Evolutionary conservation across 495 filamentous ascomycete genomes (phyloP), one percentile per base, ranked within the genome.

Genomic region (Lasiosphaeriaceae sp.): DNA sequence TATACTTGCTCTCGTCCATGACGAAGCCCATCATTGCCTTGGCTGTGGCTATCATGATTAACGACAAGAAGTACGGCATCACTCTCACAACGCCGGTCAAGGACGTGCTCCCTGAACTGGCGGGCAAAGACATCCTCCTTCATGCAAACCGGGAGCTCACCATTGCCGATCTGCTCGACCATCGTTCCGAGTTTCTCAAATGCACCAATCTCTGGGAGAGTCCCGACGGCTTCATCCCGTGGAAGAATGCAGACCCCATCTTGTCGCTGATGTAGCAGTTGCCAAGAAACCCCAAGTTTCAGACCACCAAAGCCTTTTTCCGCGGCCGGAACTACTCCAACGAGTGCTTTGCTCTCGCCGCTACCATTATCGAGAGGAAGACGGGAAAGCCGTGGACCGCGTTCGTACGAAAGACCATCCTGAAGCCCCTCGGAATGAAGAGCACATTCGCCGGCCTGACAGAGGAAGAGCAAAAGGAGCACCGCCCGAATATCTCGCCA

Each of bases 1-100:
- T 66, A 2, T 73, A 76, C 50, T 57, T 69, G 35, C 64, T 77
- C 50, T 74, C 69, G 1, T 72, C 71, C 3, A 65, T 73, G 41
- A 68, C 69, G 2, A 74, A 78, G 52, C 64, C 69, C 21, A 63
- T 78, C 43, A 68, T 67, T 7, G 64, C 67, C 26, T 60, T 66
- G 9, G 60, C 66, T 1, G 52, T 76, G 4, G 72, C 60, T 0
- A 70, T 71, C 12, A 43, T 77, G n/a, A 69, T 74, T 16, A 56
- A 62, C 6, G 65, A 74, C 34, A 54, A 55, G 3, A 59, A 58
- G 21, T 46, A 71, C 11, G 9, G 43, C 16, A 71, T 74, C 56
- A 41, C 39, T 3, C 50, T 59, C 16, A 17, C 44, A 1, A 62
- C 59, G 0, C 49, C 47, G 1, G 47, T 64, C 9, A 41, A 31